A percentile compares a stretch with the other conserved stretches of the same genome.
Evolutionary conservation across 192 early-diverging fungal genomes (phyloP).

Genomic region (Neocallimastix lanati): DNA sequence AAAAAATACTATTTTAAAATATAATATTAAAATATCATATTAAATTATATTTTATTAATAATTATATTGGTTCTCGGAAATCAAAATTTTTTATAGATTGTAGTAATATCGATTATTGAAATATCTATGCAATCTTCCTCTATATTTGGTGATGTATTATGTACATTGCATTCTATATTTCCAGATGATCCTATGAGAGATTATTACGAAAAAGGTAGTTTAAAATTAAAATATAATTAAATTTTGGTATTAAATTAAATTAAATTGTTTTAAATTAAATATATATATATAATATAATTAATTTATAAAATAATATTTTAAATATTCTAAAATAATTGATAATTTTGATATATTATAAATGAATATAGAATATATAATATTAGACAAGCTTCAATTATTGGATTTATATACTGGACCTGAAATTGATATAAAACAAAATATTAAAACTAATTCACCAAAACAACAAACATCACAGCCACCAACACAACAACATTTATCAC

Average conservation of each 20-base stretch:
- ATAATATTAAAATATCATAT: too few relatives aligned
- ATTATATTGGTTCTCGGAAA: too few relatives aligned
- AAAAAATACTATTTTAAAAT: too few relatives aligned
- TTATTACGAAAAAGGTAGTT: slow-evolving; percentile 17
- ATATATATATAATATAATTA: too few relatives aligned
- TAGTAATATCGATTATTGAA: slow-evolving; percentile 39
- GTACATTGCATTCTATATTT: slow-evolving; percentile 34
- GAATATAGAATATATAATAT: not conserved
- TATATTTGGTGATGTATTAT: slow-evolving; percentile 17
- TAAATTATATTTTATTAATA: too few relatives aligned
- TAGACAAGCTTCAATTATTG: not conserved
- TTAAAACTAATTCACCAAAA: not conserved
- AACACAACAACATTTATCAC: not conserved
- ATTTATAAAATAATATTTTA: too few relatives aligned
- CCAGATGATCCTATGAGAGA: slow-evolving; percentile 32
- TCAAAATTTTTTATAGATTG: slow-evolving; percentile 10
- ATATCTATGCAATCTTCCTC: slow-evolving; percentile 35
- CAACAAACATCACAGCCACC: not conserved
- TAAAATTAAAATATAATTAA: not conserved
- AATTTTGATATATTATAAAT: too few relatives aligned
- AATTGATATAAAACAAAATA: not conserved
- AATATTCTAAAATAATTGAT: too few relatives aligned
- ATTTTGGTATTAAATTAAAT: too few relatives aligned
- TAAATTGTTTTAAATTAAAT: too few relatives aligned
- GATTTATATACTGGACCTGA: not conserved